Conservation (phyloP, 345 rosid species). For the Euphorbia peplus region DNA sequence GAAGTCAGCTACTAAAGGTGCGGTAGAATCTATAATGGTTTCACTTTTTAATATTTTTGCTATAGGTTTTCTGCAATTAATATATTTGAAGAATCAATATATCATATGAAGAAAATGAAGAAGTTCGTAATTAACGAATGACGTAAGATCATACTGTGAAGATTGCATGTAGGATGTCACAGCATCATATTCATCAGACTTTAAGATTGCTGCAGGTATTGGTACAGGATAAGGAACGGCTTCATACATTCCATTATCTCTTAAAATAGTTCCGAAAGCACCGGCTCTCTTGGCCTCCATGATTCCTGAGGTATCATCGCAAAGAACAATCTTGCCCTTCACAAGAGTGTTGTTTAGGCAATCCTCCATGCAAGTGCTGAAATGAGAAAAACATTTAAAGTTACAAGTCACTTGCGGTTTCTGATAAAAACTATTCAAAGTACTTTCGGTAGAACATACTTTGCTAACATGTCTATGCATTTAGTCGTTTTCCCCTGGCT, state of each 20-base stretch:
- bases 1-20: conserved; percentile 35
- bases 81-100: not conserved
- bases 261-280: conserved; percentile 28
- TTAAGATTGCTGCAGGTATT: conserved; percentile 25
- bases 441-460: not conserved
- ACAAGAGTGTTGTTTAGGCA: not conserved
- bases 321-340: conserved; percentile 5
- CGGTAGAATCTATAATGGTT: conserved; percentile 20
- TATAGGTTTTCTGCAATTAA: conserved; percentile 18
- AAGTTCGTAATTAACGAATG: not conserved
- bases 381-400: not conserved
- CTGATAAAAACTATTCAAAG: too few relatives aligned
- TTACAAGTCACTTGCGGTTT: too few relatives aligned
- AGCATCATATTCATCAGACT: not conserved
- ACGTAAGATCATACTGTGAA: conserved; percentile 23
- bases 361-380: not conserved
- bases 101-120: not conserved
- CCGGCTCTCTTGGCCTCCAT: not conserved
- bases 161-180: conserved; percentile 31
- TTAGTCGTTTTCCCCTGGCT: not conserved
- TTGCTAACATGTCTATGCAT: not conserved
- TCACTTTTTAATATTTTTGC: conserved; percentile 35
- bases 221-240: conserved; percentile 20
- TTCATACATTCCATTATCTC: not conserved
- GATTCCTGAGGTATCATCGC: not conserved